Evolutionary conservation across 331 rosid genomes (phyloP).

Genomic region (Cydonia oblonga): DNA sequence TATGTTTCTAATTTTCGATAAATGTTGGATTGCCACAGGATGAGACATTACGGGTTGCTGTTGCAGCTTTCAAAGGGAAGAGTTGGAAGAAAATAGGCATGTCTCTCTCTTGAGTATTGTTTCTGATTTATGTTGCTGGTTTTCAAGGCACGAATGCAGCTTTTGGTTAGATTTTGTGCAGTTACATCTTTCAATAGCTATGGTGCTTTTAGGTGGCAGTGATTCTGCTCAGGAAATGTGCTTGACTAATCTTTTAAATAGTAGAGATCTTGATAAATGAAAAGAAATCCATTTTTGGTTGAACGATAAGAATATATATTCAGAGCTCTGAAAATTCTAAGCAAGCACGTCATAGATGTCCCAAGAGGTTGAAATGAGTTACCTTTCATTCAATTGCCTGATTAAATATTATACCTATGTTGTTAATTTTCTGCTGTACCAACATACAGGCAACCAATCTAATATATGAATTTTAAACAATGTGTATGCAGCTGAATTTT

Average conservation of each 20-base stretch:
- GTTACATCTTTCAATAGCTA: not conserved
- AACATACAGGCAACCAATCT: conserved; percentile 7
- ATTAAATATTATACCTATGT: not conserved
- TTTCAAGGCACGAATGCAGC: not conserved
- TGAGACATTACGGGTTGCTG: conserved; percentile 91
- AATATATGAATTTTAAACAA: conserved; percentile 15
- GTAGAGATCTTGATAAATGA: not conserved
- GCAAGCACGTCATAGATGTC: not conserved
- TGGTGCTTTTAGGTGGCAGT: conserved; percentile 5
- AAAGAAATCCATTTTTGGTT: not conserved
- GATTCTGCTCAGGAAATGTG: not conserved
- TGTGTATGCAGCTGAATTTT: conserved; percentile 71
- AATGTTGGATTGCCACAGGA: conserved; percentile 44
- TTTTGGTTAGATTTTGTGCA: not conserved
- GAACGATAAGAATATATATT: not conserved
- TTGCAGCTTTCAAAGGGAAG: conserved; percentile 75
- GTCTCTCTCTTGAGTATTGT: conserved; percentile 5
- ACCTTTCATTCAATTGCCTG: not conserved
- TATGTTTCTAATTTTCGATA: not conserved
- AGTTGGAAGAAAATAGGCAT: conserved; percentile 97
- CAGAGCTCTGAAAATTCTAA: conserved; percentile 3
- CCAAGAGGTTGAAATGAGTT: not conserved
- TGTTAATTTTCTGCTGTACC: not conserved
- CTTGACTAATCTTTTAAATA: not conserved
- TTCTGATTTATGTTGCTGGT: not conserved